Evolutionary conservation across 352 stramenopile species (phyloP), one percentile per base, ranked within the genome.

Genomic region (Phytophthora litchii): DNA sequence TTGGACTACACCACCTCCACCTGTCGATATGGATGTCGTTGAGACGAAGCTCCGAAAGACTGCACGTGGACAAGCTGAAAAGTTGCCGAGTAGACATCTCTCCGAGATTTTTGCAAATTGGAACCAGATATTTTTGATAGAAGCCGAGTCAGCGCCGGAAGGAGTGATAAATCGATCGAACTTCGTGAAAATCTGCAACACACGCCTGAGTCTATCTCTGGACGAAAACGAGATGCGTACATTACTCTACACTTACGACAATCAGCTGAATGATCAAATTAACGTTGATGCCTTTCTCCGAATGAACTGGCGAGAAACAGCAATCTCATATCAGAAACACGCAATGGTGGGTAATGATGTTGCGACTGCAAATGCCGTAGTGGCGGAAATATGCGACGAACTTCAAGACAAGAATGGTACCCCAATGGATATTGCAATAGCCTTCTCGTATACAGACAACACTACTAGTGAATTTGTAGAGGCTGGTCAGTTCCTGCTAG

Each of bases 161-260:
- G 60, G 63, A 13, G 37, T 37, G 11, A 51, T 90, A 4, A 63
- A 40, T 19, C 76, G 79, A n/a, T 38, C 36, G 3, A 50, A 59
- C 16, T 91, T 92, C 46, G 70, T 66, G n/a, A 72, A 55, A 7
- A 53, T 82, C 1, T 80, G 62, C 14, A 55, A 41, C 27, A 56
- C 70, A 8, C 36, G 60, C 6, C 49, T 92, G 14, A 31, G 55
- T 12, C 32, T 91, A 2, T 69, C 75, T 10, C 54, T 92, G 8
- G 58, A 70, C 4, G 52, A 72, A 19, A 70, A 83, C n/a, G 83
- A 91, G 20, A 46, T 90, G 41, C 75, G 70, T 1, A 45, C 73
- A 13, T 3, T 90, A 3, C 45, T 92, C 1, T 79, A 81, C 42
- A 75, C 63, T 3, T 88, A 91, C 14, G 83, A 91, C 32, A 72